Base-by-base conservation (phyloP, 495 filamentous ascomycete genomes). In the Hypoxylon cercidicola region DNA sequence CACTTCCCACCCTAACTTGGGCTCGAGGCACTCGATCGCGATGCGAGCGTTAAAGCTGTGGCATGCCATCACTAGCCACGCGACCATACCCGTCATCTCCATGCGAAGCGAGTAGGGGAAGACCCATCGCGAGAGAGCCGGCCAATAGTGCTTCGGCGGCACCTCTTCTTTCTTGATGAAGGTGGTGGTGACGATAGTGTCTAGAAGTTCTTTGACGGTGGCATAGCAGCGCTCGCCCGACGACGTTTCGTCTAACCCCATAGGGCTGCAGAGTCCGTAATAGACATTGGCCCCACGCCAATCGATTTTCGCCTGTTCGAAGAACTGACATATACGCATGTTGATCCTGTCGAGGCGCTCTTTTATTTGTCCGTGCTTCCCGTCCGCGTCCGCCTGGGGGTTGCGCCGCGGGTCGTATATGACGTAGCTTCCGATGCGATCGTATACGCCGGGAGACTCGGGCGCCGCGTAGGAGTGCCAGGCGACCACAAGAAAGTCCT, bases 371-470 rank as follows among this genome's bases (percentile, higher is more conserved):
- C 5, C 0, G 30, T 66, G 55, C 40, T 44, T 46, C 5, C 54
- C 53, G 11, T 40, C 20, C n/a, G n/a, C 0, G 28, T 56, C 43
- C 16, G 18, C 3, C 0, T 1, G 3, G 10, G 51, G 40, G 9
- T 71, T 64, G 23, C 77, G 73, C 6, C 77, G 74, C 25, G 67
- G 62, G 45, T 75, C 71, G 35, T 69, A 64, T 15, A 72, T 52
- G 0, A 15, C 43, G 25, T 41, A 65, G 1, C 28, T 13, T 5
- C 4, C 1, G 11, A 68, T 1, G 1, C 28, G 20, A n/a, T 68
- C 37, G 49, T 46, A 67, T 3, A 30, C 15, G 10, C 5, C 16
- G 13, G 41, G 16, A 13, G 21, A 9, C 6, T 16, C 37, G 0
- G 13, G 1, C 13, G 15, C 8, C 0, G 8, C 3, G 2, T 34